These are phyloP conservation scores for Piloderma croceum DNA, from an alignment of 768 basidiomycete species.

Conservation along the genomic window DNA sequence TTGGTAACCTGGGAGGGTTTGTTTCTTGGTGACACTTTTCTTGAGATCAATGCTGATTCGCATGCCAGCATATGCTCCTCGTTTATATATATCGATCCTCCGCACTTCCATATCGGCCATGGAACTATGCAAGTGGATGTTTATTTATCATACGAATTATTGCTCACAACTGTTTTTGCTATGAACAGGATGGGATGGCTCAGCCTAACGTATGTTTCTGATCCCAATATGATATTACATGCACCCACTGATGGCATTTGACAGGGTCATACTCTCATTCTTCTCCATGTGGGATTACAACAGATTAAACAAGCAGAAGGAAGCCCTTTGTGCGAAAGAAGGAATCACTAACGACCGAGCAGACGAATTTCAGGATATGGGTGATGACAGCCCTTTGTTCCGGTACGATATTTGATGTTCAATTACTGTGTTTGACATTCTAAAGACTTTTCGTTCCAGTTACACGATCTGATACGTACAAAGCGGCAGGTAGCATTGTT, in stretches of 20 bases:
- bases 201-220: conserved; percentile 20
- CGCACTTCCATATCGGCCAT: conserved; percentile 34
- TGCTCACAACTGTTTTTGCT: conserved; percentile 27
- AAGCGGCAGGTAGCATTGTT: too few species aligned
- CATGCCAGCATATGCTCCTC: conserved; percentile 27
- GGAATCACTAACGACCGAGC: conserved; percentile 36
- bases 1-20: conserved; percentile 52
- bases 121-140: too few species aligned
- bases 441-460: too few species aligned
- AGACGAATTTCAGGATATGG: conserved; percentile 41
- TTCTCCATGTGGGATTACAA: conserved; percentile 47
- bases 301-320: too few species aligned
- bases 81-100: too few species aligned
- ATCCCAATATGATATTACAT: conserved; percentile 3
- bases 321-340: conserved; percentile 36
- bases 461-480: too few species aligned
- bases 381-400: too few species aligned
- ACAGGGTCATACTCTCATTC: conserved; percentile 36
- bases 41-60: neutral
- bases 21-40: conserved; percentile 36
- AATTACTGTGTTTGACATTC: too few species aligned
- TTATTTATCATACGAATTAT: conserved; percentile 29
- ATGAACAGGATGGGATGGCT: too few species aligned
- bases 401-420: too few species aligned
- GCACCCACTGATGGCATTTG: conserved; percentile 14